phyloP scores from a whole-genome alignment of 495 filamentous ascomycete species.

The Penicillium cataractarum region DNA sequence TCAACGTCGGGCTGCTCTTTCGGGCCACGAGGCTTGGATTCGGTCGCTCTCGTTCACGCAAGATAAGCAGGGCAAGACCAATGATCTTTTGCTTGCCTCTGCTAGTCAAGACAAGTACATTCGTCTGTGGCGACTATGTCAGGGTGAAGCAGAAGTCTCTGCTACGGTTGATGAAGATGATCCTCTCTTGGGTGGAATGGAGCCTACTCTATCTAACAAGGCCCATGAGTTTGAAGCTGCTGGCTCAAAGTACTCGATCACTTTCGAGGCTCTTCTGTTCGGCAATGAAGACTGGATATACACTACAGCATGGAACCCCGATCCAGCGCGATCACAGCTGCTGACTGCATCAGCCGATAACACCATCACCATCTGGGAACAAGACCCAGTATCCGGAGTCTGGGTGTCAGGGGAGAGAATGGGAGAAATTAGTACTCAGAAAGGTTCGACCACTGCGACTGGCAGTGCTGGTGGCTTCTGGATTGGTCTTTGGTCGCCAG shows the following conservation, averaged over 20 bases:
- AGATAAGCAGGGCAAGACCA: constrained; percentile 57
- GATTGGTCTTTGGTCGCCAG: constrained; percentile 90
- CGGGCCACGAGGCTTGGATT: constrained; percentile 95
- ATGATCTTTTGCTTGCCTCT: constrained; percentile 83
- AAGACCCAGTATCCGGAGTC: constrained; percentile 78
- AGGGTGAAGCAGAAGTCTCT: constrained; percentile 53
- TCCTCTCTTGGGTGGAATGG: constrained; percentile 63
- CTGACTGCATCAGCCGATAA: constrained; percentile 95
- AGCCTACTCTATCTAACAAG: constrained; percentile 78
- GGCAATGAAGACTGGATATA: constrained; percentile 99
- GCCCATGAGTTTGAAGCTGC: constrained; percentile 69
- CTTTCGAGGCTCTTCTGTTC: constrained; percentile 91
- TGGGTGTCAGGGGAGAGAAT: constrained; percentile 85
- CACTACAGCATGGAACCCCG: constrained; percentile 73
- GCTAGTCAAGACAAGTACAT: constrained; percentile 98
- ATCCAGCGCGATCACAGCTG: constrained; percentile 63
- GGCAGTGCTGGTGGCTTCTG: constrained; percentile 96
- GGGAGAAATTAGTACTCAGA: constrained; percentile 90
- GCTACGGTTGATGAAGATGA: constrained; percentile 46
- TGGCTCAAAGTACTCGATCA: constrained; percentile 69
- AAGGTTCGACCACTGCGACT: constrained; percentile 93
- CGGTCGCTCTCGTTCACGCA: constrained; percentile 75
- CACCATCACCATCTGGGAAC: constrained; percentile 89
- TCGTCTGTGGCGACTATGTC: constrained; percentile 85
- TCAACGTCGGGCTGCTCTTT: constrained; percentile 73